Evolutionary conservation across 2,329 filamentous ascomycete genomes (phyloP), one percentile per base, ranked within the genome.

Genomic region (Penicillium sp.): DNA sequence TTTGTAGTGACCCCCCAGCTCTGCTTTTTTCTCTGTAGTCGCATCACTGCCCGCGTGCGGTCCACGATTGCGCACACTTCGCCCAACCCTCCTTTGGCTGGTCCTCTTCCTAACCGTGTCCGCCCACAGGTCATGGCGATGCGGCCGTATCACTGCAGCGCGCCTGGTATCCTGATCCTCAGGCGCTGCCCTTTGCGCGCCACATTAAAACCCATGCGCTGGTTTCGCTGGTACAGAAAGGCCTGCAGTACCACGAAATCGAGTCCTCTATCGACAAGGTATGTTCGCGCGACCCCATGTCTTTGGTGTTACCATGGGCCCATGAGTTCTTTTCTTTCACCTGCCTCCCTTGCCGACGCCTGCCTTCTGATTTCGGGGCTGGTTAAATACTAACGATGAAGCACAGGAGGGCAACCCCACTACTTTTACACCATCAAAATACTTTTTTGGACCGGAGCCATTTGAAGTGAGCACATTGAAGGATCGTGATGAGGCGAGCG

Each of bases 141-240:
- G 85, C 85, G 54, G 84, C 84, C 51, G 80, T 85, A 64, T 84
- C 83, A 75, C 80, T 89, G 64, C 84, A 85, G 73, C 82, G 83
- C 68, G 85, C 85, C 74, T 89, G 86, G 87, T 81, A 85, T 70
- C 81, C 82, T 70, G 83, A 89, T 71, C 85, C 85, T 57, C 84
- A 88, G 68, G 78, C 76, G 67, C 80, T 88, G 51, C 84, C 86
- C 22, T 89, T 89, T 75, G 85, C 86, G 60, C 81, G 79, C 51
- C 80, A 82, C 68, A 84, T 89, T 69, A 82, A 81, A 68, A 81
- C 83, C 38, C 83, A 86, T 71, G 83, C 85, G 40, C 79, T 89
- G 60, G 80, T 89, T 49, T 81, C 82, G 48, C 78, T 89, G 56
- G 83, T 89, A 37, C 87, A 89, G 70, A 86, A 88, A 71, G 87